phyloP scores from a whole-genome alignment of 768 basidiomycete species.

The Tylopilus felleus region DNA sequence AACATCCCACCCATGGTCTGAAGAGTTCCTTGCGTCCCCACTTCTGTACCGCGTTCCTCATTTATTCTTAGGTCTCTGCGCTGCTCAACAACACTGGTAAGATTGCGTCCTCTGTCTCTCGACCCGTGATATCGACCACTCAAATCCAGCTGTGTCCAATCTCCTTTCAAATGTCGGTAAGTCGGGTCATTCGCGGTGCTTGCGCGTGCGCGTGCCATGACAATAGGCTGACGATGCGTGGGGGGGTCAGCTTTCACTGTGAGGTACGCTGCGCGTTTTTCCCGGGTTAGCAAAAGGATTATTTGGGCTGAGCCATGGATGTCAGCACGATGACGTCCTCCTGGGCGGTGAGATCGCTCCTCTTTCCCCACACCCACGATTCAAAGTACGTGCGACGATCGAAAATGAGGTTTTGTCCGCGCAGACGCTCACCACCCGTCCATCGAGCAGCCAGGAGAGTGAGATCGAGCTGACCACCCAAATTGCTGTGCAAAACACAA shows the following conservation, averaged over 20 bases:
- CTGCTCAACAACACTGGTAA: constrained; percentile 1
- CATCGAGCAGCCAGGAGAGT: not conserved
- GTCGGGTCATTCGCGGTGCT: not conserved
- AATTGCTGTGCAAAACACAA: not conserved
- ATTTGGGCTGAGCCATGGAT: not conserved
- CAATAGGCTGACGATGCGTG: not conserved
- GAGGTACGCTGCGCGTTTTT: constrained; percentile 5
- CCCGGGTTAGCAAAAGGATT: no score
- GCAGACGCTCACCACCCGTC: not conserved
- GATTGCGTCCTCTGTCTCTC: not conserved
- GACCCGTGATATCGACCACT: not conserved
- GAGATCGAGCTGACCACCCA: constrained; percentile 6
- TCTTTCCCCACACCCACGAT: not conserved
- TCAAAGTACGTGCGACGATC: not conserved
- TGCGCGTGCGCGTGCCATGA: not conserved
- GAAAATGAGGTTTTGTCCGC: no score
- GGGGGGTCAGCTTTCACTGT: not conserved
- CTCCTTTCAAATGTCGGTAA: constrained; percentile 1
- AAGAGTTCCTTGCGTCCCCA: not conserved
- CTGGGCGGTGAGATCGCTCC: constrained; percentile 12
- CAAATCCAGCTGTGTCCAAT: not conserved
- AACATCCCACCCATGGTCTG: constrained; percentile 8
- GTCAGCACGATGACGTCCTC: constrained; percentile 4
- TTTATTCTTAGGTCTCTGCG: constrained; percentile 3
- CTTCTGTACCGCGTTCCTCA: not conserved